Percentiles rank a stretch among this genome's conserved stretches.
phyloP scores from a whole-genome alignment of 2,329 filamentous ascomycete species.

The Beauveria asiatica region DNA sequence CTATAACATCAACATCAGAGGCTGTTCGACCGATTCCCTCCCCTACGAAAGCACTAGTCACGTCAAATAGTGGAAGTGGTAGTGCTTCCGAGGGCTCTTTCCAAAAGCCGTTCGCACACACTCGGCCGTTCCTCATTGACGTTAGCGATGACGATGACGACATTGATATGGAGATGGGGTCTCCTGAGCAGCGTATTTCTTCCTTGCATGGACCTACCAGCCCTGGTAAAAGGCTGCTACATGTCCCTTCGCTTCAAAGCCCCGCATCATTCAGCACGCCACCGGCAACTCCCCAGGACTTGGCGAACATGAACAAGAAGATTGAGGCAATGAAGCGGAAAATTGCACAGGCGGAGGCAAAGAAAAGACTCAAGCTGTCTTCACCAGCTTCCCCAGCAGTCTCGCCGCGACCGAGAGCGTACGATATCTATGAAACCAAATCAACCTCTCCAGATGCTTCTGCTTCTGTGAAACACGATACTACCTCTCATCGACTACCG shows the following conservation, averaged over 20 bases:
- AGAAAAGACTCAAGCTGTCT: conserved; percentile 35
- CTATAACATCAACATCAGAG: background rate
- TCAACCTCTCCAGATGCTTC: conserved; percentile 1
- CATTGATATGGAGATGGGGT: conserved; percentile 60
- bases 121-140: conserved; percentile 66
- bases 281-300: conserved; percentile 30
- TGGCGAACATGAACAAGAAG: conserved; percentile 45
- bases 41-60: background rate
- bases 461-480: background rate
- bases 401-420: conserved; percentile 13
- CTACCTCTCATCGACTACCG: background rate
- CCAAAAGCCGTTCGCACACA: conserved; percentile 57
- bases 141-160: conserved; percentile 68
- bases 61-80: background rate
- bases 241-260: conserved; percentile 34
- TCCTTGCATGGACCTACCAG: conserved; percentile 23
- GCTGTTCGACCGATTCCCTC: background rate
- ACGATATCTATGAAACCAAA: conserved; percentile 5
- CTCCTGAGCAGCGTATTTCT: conserved; percentile 35
- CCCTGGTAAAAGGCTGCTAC: conserved; percentile 26
- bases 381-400: conserved; percentile 23
- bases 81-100: conserved; percentile 43
- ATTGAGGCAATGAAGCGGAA: conserved; percentile 53
- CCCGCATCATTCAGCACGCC: conserved; percentile 31
- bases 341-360: conserved; percentile 51